phyloP scores from a whole-genome alignment of 768 basidiomycete species.

The Pleurotus citrinopileatus region DNA sequence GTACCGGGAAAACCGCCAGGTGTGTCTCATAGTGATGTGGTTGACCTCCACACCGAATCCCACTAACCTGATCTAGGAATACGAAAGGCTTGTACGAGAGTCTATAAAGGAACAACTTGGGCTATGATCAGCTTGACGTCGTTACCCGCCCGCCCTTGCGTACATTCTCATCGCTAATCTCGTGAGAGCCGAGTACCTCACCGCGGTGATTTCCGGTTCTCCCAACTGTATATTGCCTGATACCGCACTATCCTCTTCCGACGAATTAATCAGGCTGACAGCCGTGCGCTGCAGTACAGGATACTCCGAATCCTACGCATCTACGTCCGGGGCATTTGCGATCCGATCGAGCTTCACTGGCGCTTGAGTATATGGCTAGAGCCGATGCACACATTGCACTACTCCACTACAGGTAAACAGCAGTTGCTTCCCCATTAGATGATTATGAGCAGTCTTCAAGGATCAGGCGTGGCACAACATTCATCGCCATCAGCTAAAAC shows the following conservation, averaged over 20 bases:
- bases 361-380: neutral
- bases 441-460: slow-evolving; percentile 68
- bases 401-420: slow-evolving; percentile 13
- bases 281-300: neutral
- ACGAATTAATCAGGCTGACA: slow-evolving; percentile 1
- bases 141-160: slow-evolving; percentile 5
- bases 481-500: slow-evolving; percentile 91
- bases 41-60: neutral
- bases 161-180: slow-evolving; percentile 2
- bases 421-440: slow-evolving; percentile 12
- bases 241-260: slow-evolving; percentile 9
- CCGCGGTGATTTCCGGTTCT: slow-evolving; percentile 6
- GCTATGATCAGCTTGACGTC: slow-evolving; percentile 32
- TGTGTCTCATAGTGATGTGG: neutral
- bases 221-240: slow-evolving; percentile 3
- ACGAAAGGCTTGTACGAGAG: slow-evolving; percentile 81
- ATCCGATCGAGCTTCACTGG: neutral
- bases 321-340: neutral
- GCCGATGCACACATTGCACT: neutral
- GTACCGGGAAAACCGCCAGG: slow-evolving; percentile 77
- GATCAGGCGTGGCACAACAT: slow-evolving; percentile 85
- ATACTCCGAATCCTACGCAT: neutral
- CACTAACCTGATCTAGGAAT: slow-evolving; percentile 46
- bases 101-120: slow-evolving; percentile 87
- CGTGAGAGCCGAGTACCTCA: slow-evolving; percentile 6